Conservation (phyloP, 2,329 filamentous ascomycete species). For the Colletotrichum coccodes region DNA sequence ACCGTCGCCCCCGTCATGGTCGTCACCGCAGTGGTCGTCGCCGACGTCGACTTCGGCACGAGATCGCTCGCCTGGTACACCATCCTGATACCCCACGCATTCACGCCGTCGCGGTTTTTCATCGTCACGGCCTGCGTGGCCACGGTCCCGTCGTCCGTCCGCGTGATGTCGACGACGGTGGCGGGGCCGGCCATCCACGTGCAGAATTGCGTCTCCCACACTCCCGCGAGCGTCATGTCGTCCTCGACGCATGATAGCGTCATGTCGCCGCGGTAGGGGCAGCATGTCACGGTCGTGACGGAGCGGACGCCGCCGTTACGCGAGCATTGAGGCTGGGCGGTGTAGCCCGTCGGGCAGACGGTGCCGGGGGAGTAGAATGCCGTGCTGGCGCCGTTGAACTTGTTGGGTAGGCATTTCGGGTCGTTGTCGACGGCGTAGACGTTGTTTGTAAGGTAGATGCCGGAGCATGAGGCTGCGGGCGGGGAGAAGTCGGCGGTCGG, state of each 20-base stretch:
- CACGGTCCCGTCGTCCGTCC: slow-evolving; percentile 23
- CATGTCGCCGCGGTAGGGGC: slow-evolving; percentile 35
- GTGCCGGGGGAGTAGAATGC: slow-evolving; percentile 33
- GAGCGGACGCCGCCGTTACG: slow-evolving; percentile 35
- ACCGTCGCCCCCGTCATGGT: background rate
- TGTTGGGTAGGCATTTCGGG: slow-evolving; percentile 34
- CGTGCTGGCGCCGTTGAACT: slow-evolving; percentile 32
- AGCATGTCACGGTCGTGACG: slow-evolving; percentile 41
- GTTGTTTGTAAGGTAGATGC: slow-evolving; percentile 30
- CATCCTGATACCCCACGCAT: slow-evolving; percentile 40
- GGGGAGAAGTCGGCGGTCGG: slow-evolving; percentile 37
- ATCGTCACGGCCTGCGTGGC: slow-evolving; percentile 28
- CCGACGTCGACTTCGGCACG: background rate
- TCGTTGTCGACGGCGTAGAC: slow-evolving; percentile 36
- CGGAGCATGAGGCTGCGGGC: slow-evolving; percentile 29
- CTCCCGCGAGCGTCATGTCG: slow-evolving; percentile 26
- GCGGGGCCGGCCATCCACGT: slow-evolving; percentile 36
- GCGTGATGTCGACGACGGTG: slow-evolving; percentile 31
- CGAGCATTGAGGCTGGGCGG: slow-evolving; percentile 40
- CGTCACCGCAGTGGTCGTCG: background rate
- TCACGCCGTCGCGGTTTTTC: slow-evolving; percentile 31
- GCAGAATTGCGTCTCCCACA: slow-evolving; percentile 38
- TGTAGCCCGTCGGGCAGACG: slow-evolving; percentile 29
- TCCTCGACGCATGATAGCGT: slow-evolving; percentile 36
- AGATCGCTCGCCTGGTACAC: slow-evolving; percentile 38